These are phyloP conservation scores for Lachancea nothofagi DNA, from an alignment of 805 yeast species.

Conservation along the genomic window DNA sequence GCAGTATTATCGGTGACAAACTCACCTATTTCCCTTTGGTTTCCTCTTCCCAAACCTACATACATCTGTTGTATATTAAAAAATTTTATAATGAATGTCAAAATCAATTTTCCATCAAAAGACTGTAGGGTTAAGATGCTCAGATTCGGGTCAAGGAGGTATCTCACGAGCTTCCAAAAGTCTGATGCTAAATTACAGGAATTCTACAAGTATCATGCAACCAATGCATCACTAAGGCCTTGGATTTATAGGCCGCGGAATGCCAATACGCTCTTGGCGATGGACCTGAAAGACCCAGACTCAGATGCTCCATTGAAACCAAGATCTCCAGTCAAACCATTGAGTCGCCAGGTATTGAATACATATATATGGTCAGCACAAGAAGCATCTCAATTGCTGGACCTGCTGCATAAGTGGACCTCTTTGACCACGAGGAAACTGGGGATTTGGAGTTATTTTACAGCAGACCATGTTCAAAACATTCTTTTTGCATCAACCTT, in stretches of 20 bases:
- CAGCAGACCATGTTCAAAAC: conserved; percentile 21
- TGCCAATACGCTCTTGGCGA: conserved; percentile 34
- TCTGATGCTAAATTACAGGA: conserved; percentile 29
- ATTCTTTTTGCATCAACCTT: conserved; percentile 25
- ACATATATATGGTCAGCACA: conserved; percentile 23
- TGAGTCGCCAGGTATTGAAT: conserved; percentile 24
- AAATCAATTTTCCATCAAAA: neutral
- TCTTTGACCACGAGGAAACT: conserved; percentile 23
- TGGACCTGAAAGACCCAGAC: conserved; percentile 37
- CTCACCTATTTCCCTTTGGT: no score
- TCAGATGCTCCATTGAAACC: conserved; percentile 34
- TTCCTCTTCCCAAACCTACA: no score
- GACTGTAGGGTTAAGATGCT: conserved; percentile 15
- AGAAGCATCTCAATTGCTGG: conserved; percentile 18
- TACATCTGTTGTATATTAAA: neutral
- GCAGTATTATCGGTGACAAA: no score
- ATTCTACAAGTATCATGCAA: conserved; percentile 33
- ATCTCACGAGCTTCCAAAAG: conserved; percentile 13
- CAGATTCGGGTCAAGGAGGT: conserved; percentile 29
- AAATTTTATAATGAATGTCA: neutral
- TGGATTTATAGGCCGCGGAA: conserved; percentile 39
- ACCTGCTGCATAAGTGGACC: conserved; percentile 27
- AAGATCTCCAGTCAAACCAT: conserved; percentile 28
- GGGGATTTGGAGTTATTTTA: conserved; percentile 24
- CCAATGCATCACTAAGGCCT: conserved; percentile 33